Conservation (phyloP, 1,139 yeast species). For the Lodderomyces beijingensis region DNA sequence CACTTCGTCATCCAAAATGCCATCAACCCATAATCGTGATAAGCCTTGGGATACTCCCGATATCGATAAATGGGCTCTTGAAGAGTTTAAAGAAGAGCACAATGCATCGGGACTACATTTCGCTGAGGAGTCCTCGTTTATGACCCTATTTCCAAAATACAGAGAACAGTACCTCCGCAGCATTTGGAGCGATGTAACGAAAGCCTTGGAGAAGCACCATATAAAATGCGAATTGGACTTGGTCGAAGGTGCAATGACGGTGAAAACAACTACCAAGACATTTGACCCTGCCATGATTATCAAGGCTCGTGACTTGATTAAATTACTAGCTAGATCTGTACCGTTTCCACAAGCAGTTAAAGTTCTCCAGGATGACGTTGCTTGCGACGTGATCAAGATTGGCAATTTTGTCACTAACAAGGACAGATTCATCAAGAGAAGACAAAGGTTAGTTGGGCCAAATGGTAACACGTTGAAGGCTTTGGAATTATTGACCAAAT, state of each 20-base stretch:
- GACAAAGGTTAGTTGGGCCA: constrained; percentile 96
- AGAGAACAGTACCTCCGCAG: constrained; percentile 87
- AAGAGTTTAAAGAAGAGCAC: constrained; percentile 87
- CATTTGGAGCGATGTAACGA: constrained; percentile 92
- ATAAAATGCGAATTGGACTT: constrained; percentile 80
- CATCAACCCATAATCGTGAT: constrained; percentile 86
- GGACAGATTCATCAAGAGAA: constrained; percentile 89
- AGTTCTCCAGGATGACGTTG: constrained; percentile 84
- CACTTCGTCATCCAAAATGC: constrained; percentile 44
- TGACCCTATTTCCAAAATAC: constrained; percentile 94
- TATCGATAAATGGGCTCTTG: constrained; percentile 89
- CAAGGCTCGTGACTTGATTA: constrained; percentile 92
- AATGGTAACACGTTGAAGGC: constrained; percentile 96
- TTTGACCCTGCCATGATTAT: constrained; percentile 92
- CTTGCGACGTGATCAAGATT: constrained; percentile 94
- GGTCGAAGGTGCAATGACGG: constrained; percentile 97
- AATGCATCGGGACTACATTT: constrained; percentile 82
- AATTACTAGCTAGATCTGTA: constrained; percentile 90
- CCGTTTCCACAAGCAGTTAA: constrained; percentile 96
- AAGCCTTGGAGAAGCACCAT: constrained; percentile 65
- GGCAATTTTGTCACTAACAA: constrained; percentile 86
- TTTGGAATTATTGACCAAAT: constrained; percentile 83
- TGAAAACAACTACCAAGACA: constrained; percentile 90
- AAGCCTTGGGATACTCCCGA: constrained; percentile 98
- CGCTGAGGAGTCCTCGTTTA: constrained; percentile 90